Evolutionary conservation across 495 filamentous ascomycete genomes (phyloP), one percentile per base, ranked within the genome.

Genomic region (Viridothelium virens): DNA sequence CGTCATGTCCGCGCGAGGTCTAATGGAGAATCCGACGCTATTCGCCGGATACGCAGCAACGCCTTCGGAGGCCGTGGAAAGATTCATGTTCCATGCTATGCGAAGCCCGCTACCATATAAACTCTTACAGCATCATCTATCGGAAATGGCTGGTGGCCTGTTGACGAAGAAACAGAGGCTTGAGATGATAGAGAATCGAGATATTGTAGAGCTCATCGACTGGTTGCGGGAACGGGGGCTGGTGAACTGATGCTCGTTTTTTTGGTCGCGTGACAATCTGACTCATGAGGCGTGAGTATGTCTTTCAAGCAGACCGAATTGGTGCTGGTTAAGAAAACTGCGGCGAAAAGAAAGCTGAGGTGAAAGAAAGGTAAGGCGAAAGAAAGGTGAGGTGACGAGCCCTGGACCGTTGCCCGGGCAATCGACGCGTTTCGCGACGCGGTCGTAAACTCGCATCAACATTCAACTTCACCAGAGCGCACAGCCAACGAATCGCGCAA

Each of bases 1-100:
- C 37, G 80, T 89, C 3, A 88, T 89, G 86, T 80, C 86, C 56
- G 86, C 86, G 16, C 78, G 86, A 62, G 85, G 83, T 5, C 72
- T 88, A 2, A 77, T 89, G 50, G 74, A 80, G 64, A 89, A 88
- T 74, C 86, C 86, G 3, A 83, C 83, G 0, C 70, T 89, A 41
- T 88, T 84, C 76, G 76, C 80, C 0, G 84, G 83, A n/a, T 69
- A 78, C 68, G 69, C 77, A 31, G 72, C 74, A 56, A 86, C 85
- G 68, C 81, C 85, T n/a, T 85, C 83, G 83, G 78, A 79, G 7
- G 84, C 82, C 0, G 80, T 88, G 62, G 81, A 84, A 72, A 73
- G 73, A 36, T 88, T 89, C 70, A 71, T 88, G 74, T 77, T 74
- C 62, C 68, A 74, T 50, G 78, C 80, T 33, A 80, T 80, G 16